Base-by-base conservation (phyloP, 2,329 filamentous ascomycete species). In the Fusarium napiforme region DNA sequence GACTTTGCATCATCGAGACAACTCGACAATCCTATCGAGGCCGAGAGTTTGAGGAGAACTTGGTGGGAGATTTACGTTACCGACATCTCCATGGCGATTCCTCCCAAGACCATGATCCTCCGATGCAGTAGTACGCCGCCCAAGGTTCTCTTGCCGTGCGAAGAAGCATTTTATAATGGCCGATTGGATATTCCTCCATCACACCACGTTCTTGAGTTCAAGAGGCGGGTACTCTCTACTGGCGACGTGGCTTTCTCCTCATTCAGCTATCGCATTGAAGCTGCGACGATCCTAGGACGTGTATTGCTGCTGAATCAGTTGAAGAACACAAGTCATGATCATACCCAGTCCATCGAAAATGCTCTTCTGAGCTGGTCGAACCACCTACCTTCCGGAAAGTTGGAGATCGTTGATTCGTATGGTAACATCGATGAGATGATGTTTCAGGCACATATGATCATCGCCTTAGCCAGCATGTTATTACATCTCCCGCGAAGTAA, bases 61-160 rank as follows among this genome's bases (percentile, higher is more conserved):
- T 77, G 75, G 75, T 77, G 75, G 75, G 75, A 77, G 30, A 74
- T 77, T 14, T 77, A 73, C 10, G 63, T 76, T 1, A 76, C 73
- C 2, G 75, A 77, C 2, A 64, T 75, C 4, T 53, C 75, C 19
- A 77, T 77, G 68, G 71, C 75, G 0, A 60, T 75, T 9, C 66
- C 73, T 0, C 73, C 62, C 4, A 67, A 66, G 7, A 66, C 67
- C 0, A 74, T 73, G 10, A 59, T 47, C 1, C 67, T 77, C 1
- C 71, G 75, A 2, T 77, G 73, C 21, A 73, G 70, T 4, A 61
- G 60, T 5, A 59, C 55, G 5, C 62, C 64, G 0, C 71, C 75
- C 0, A 74, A 77, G 3, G 75, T 77, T 4, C 65, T 64, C 0
- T 26, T 77, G 2, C 75, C 75, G 7, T 77, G 75, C 36, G 75